A percentile compares a stretch with the other conserved stretches of the same genome.
phyloP scores from a whole-genome alignment of 75 land plant genomes.

The Cunninghamia lanceolata region DNA sequence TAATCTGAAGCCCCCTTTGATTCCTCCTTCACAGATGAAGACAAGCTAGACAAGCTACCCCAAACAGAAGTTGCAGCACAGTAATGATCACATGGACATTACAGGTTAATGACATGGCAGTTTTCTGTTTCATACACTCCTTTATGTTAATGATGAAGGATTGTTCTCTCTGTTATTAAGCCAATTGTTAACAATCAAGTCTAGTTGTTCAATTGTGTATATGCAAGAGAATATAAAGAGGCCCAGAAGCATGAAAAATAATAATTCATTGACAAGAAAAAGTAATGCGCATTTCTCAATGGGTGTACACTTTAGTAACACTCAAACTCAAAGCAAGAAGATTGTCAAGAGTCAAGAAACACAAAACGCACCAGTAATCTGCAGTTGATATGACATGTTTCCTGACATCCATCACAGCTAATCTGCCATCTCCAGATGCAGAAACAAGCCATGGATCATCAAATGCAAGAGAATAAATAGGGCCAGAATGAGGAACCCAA shows the following conservation, averaged over 20 bases:
- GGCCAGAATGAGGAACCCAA: slow-evolving; percentile 80
- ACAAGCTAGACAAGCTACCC: too few species aligned
- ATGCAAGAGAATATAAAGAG: background rate
- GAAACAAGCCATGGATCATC: slow-evolving; percentile 98
- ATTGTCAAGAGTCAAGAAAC: background rate
- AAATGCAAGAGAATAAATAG: slow-evolving; percentile 84
- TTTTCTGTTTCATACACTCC: background rate
- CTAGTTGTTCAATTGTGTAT: background rate
- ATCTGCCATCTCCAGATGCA: slow-evolving; percentile 78
- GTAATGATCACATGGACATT: too few species aligned
- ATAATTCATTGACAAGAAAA: background rate
- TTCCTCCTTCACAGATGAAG: too few species aligned
- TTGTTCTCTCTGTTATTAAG: background rate
- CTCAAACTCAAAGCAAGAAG: background rate
- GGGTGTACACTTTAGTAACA: background rate
- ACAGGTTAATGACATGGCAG: background rate
- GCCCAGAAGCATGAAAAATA: background rate
- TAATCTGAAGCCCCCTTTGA: too few species aligned
- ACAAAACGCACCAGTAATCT: background rate
- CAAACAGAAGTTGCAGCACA: too few species aligned
- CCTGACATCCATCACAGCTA: slow-evolving; percentile 90
- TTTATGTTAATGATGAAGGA: too few species aligned
- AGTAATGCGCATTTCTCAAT: too few species aligned
- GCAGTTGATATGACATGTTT: slow-evolving; percentile 39
- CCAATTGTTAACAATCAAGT: background rate